A percentile compares a stretch with the other conserved stretches of the same genome.
Evolutionary conservation across 768 basidiomycete genomes (phyloP).

Genomic region (Russula compacta): DNA sequence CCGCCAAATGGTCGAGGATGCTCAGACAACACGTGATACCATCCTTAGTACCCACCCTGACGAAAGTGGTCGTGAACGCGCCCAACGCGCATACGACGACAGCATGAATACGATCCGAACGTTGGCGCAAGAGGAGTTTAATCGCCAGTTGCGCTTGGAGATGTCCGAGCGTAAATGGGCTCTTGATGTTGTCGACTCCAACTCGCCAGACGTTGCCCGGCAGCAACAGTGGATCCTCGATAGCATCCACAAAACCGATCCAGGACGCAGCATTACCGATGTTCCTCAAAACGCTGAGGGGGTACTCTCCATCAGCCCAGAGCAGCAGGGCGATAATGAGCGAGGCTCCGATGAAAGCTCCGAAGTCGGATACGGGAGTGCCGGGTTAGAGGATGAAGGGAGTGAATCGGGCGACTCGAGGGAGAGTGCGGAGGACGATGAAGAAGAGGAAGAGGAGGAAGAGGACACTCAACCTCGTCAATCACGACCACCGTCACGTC

Average conservation of each 20-base stretch:
- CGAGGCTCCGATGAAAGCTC: neutral
- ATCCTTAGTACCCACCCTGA: neutral
- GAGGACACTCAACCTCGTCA: neutral
- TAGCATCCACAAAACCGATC: constrained; percentile 8
- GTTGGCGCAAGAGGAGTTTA: constrained; percentile 14
- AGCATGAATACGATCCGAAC: constrained; percentile 8
- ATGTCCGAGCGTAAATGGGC: constrained; percentile 13
- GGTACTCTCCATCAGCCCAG: neutral
- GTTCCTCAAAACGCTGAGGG: neutral
- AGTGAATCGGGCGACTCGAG: neutral
- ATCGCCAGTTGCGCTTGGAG: constrained; percentile 2
- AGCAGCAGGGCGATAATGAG: neutral
- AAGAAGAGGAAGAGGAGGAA: neutral
- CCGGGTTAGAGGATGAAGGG: neutral
- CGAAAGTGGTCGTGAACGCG: constrained; percentile 1
- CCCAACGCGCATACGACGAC: constrained; percentile 3
- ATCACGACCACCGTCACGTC: constrained; percentile 10
- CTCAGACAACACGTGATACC: constrained; percentile 2
- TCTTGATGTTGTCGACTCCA: neutral
- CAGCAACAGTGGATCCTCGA: constrained; percentile 19
- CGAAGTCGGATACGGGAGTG: constrained; percentile 1
- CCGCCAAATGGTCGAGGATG: constrained; percentile 7
- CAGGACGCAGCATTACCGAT: neutral
- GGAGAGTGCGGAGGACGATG: neutral
- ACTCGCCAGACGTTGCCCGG: constrained; percentile 7